phyloP scores from a whole-genome alignment of 805 yeast species.

The Cyberlindnera nakhonratchasimensis region DNA sequence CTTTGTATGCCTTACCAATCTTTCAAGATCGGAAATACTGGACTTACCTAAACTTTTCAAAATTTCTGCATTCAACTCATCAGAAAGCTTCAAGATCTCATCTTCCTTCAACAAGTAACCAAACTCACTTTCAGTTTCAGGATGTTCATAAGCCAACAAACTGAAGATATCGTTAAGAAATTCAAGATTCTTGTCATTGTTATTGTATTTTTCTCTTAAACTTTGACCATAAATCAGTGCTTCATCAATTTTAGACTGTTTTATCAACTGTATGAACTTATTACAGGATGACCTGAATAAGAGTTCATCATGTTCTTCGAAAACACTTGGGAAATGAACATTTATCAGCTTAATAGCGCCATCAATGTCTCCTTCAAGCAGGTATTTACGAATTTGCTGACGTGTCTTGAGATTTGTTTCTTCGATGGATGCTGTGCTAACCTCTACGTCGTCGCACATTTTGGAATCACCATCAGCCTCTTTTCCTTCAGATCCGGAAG shows the following conservation, averaged over 20 bases:
- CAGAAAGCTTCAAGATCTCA: slow-evolving; percentile 38
- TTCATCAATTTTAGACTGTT: slow-evolving; percentile 26
- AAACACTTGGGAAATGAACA: slow-evolving; percentile 36
- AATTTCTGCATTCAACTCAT: slow-evolving; percentile 41
- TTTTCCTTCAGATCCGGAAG: neutral
- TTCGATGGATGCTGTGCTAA: slow-evolving; percentile 22
- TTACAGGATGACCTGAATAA: slow-evolving; percentile 42
- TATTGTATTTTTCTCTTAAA: slow-evolving; percentile 32
- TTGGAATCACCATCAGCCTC: slow-evolving; percentile 12
- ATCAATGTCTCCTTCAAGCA: slow-evolving; percentile 42
- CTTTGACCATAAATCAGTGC: slow-evolving; percentile 40
- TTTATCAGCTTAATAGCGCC: slow-evolving; percentile 18
- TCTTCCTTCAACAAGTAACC: slow-evolving; percentile 35
- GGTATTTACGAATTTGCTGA: slow-evolving; percentile 41
- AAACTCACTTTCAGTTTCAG: slow-evolving; percentile 34
- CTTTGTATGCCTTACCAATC: slow-evolving; percentile 40
- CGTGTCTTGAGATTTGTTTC: slow-evolving; percentile 38
- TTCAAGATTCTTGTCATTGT: slow-evolving; percentile 33
- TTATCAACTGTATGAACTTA: slow-evolving; percentile 41
- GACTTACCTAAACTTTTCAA: slow-evolving; percentile 42
- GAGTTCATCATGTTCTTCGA: slow-evolving; percentile 32
- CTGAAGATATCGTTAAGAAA: slow-evolving; percentile 45
- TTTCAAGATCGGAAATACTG: slow-evolving; percentile 41
- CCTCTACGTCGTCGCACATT: slow-evolving; percentile 5
- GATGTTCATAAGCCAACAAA: slow-evolving; percentile 51